Base-by-base conservation (phyloP, 2,329 filamentous ascomycete species). In the Ceratocystis colombiana region DNA sequence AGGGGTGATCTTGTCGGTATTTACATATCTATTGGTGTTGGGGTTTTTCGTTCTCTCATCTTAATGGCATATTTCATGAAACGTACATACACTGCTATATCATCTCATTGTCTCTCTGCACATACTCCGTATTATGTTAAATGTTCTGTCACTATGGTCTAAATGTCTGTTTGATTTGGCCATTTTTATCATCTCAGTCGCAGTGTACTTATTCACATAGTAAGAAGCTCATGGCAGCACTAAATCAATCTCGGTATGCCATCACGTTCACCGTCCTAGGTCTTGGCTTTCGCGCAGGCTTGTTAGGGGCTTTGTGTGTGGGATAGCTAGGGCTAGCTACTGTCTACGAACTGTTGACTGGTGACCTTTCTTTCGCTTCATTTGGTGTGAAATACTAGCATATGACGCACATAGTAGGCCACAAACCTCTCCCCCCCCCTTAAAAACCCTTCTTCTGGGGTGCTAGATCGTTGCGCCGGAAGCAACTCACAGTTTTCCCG, bases 221-320 rank as follows among this genome's bases (percentile, higher is more conserved):
- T 25, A 55, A 55, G 8, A 25, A 30, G 15, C 25, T 28, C 50
- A 15, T 55, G 20, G 25, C 22, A 55, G 20, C 20, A 30, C 28
- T 22, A 55, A 55, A 55, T 55, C 64, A 59, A 65, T 62, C 61
- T 61, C 59, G 53, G 48, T 55, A 64, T 64, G 53, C 65, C 61
- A 37, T 28, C 46, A 22, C n/a, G 8, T 61, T 37, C 55, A 59
- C 65, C 55, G 61, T 46, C 48, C 10, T 12, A 10, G 33, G 33
- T 12, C 37, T 41, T 41, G 37, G 37, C 10, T 41, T 41, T 41
- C 37, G 10, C 12, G 37, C 12, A 41, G 37, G 37, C 12, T 41
- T 41, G 12, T 41, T 41, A 3, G 37, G 37, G 10, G 37, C 37
- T 41, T 15, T 41, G 37, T 66, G 17, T 20, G 17, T 37, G n/a